Conservation (phyloP, 768 basidiomycete genomes). For the Russula brevipes region DNA sequence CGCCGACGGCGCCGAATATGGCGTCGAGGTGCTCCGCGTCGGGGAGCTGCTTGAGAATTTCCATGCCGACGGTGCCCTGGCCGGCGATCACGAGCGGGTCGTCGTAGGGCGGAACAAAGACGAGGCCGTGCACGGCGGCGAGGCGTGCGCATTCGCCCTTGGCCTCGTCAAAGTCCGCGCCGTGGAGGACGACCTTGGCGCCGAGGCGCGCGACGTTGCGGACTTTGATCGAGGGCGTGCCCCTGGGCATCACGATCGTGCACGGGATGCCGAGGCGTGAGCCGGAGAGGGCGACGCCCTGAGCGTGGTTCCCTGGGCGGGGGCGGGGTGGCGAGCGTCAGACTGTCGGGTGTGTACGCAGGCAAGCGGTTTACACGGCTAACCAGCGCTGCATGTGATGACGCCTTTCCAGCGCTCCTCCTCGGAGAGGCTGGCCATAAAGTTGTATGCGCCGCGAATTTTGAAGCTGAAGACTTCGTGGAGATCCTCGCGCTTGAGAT, state of each 20-base stretch:
- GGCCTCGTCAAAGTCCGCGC: conserved; percentile 91
- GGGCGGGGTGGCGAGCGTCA: conserved; percentile 7
- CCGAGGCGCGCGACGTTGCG: conserved; percentile 91
- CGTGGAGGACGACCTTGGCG: conserved; percentile 90
- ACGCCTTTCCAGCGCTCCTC: conserved; percentile 98
- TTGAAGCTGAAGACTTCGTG: conserved; percentile 99
- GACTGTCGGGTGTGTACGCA: conserved; percentile 9
- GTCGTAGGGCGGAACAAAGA: conserved; percentile 95
- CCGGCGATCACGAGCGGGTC: conserved; percentile 96
- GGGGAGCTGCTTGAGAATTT: conserved; percentile 85
- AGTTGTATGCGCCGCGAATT: conserved; percentile 96
- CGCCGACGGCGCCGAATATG: conserved; percentile 89
- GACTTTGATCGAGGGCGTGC: conserved; percentile 95
- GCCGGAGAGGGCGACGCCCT: conserved; percentile 97
- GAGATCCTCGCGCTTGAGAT: conserved; percentile 94
- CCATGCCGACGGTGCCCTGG: conserved; percentile 92
- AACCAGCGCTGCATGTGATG: conserved; percentile 96
- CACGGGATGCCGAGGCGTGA: conserved; percentile 82
- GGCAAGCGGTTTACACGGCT: conserved; percentile 32
- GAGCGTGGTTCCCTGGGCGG: conserved; percentile 87
- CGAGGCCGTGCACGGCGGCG: conserved; percentile 65
- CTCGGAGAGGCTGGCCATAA: conserved; percentile 84
- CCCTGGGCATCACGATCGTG: conserved; percentile 98
- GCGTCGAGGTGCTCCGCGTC: conserved; percentile 72
- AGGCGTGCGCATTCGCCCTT: conserved; percentile 91